Percentiles rank a stretch among this genome's conserved stretches.
Conservation (phyloP, 2,329 filamentous ascomycete genomes). For the Scytalidium sp. region DNA sequence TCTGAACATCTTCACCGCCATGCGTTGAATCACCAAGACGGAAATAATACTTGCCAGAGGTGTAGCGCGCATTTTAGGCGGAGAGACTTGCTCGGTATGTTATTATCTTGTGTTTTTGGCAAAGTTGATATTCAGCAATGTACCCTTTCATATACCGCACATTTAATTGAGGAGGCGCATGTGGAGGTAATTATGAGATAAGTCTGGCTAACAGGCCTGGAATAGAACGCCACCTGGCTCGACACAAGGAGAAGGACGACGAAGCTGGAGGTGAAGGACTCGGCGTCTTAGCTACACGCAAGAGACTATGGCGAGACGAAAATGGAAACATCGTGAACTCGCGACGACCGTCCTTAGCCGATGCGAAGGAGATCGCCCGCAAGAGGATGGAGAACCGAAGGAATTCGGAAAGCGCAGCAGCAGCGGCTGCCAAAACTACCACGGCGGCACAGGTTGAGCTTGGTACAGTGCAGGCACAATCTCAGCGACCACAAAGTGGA, state of each 20-base stretch:
- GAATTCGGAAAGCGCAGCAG: not conserved
- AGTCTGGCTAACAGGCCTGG: no score
- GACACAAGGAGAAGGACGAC: conserved; percentile 45
- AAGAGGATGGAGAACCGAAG: not conserved
- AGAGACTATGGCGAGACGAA: conserved; percentile 46
- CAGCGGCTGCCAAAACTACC: not conserved
- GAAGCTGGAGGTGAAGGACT: conserved; percentile 44
- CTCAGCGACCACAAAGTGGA: no score
- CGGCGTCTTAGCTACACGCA: conserved; percentile 43
- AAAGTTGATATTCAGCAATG: no score
- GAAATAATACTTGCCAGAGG: conserved; percentile 48
- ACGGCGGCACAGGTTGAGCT: not conserved
- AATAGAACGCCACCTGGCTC: conserved; percentile 48
- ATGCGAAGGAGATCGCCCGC: not conserved
- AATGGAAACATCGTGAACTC: conserved; percentile 44
- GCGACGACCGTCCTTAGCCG: conserved; percentile 25
- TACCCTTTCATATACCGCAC: no score
- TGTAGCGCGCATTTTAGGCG: conserved; percentile 55
- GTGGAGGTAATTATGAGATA: no score
- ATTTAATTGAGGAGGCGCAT: no score
- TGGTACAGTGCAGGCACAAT: not conserved
- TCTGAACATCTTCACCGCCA: conserved; percentile 50
- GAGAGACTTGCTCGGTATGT: conserved; percentile 50
- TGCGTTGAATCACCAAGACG: conserved; percentile 45
- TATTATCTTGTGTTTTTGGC: not conserved